Evolutionary conservation across 805 yeast genomes (phyloP).

Genomic region (Kodamaea fukazawae): DNA sequence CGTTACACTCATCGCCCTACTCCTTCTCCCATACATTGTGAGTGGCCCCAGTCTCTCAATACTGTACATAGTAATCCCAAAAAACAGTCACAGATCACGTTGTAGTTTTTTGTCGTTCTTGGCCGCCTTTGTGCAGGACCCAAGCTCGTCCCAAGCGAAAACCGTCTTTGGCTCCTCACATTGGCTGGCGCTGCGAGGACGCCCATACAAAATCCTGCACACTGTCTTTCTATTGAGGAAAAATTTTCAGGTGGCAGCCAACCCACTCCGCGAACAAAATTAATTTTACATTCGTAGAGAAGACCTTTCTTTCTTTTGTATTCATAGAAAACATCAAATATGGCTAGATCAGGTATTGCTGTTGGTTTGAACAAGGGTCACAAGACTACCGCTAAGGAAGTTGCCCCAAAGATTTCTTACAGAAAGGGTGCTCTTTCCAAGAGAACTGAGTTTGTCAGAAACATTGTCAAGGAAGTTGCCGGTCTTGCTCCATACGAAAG

Average conservation of each 20-base stretch:
- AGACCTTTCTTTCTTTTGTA: slow-evolving; percentile 10
- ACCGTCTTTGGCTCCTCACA: too few relatives aligned
- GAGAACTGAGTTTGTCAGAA: slow-evolving; percentile 95
- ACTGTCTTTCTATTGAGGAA: slow-evolving; percentile 4
- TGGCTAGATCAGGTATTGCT: slow-evolving; percentile 87
- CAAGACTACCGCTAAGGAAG: slow-evolving; percentile 83
- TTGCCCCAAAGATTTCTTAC: slow-evolving; percentile 74
- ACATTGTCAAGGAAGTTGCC: slow-evolving; percentile 92
- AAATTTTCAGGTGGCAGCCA: slow-evolving; percentile 10
- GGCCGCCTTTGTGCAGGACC: too few relatives aligned
- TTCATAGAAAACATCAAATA: slow-evolving; percentile 27
- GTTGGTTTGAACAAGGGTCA: slow-evolving; percentile 99
- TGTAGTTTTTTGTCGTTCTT: neutral
- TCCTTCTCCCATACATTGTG: slow-evolving; percentile 4
- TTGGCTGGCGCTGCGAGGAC: too few relatives aligned
- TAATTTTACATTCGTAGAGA: slow-evolving; percentile 9
- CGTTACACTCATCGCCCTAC: too few relatives aligned
- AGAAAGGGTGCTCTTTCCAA: slow-evolving; percentile 96
- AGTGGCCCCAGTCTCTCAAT: too few relatives aligned
- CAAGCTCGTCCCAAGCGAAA: too few relatives aligned
- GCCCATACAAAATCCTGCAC: slow-evolving; percentile 4
- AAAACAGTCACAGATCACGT: slow-evolving; percentile 16
- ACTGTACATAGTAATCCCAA: slow-evolving; percentile 1
- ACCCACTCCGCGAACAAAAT: slow-evolving; percentile 6
- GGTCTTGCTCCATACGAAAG: slow-evolving; percentile 99